Conservation (phyloP, 345 rosid genomes). For the Nephelium lappaceum region DNA sequence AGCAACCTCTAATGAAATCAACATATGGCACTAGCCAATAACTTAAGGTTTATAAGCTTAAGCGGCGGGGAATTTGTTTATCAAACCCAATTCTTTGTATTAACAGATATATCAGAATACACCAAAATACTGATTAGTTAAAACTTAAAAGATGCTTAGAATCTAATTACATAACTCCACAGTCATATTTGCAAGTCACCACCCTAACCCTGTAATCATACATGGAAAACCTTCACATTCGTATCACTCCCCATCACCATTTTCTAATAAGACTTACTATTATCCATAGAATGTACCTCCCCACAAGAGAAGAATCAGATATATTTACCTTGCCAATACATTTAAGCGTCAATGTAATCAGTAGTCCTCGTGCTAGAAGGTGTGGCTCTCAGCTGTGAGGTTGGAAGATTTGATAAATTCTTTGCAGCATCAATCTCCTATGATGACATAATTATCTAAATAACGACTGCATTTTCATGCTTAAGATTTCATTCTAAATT, state of each 20-base stretch:
- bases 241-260: constrained; percentile 1
- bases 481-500: not conserved
- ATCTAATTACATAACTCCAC: constrained; percentile 6
- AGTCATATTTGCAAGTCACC: not conserved
- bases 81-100: constrained; percentile 10
- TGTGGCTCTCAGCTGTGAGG: not conserved
- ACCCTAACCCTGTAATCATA: not conserved
- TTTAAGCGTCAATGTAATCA: not conserved
- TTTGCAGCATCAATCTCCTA: not conserved
- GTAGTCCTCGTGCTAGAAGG: not conserved
- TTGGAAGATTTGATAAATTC: not conserved
- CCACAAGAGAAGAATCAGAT: constrained; percentile 3
- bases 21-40: not conserved
- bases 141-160: not conserved
- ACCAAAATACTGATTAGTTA: constrained; percentile 4
- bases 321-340: constrained; percentile 6
- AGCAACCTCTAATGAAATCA: not conserved
- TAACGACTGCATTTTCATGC: not conserved
- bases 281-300: too few relatives aligned
- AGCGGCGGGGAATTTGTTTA: not conserved
- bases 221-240: not conserved
- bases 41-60: not conserved
- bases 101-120: constrained; percentile 8
- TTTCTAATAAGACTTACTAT: not conserved
- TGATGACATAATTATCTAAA: not conserved